Conservation (phyloP, 75 land plant species). For the Pinus taeda region DNA sequence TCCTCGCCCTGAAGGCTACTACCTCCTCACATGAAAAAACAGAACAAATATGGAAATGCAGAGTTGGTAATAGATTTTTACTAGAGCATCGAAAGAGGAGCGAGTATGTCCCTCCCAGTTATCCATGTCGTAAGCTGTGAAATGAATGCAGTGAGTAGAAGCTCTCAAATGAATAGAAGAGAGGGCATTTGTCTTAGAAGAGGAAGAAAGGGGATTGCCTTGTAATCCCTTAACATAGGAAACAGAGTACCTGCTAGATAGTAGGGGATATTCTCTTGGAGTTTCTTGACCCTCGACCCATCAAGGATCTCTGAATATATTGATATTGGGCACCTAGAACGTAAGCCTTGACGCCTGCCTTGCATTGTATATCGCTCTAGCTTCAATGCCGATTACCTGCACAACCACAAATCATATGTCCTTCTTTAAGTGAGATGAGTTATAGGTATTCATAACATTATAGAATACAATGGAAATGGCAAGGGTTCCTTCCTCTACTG, state of each 20-base stretch:
- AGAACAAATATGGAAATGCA: no score
- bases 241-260: slow-evolving; percentile 59
- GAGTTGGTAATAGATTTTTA: slow-evolving; percentile 8
- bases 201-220: slow-evolving; percentile 25
- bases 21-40: no score
- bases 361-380: slow-evolving; percentile 80
- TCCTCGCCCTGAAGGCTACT: no score
- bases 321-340: slow-evolving; percentile 94
- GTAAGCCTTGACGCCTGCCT: slow-evolving; percentile 82
- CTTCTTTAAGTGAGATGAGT: no score
- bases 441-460: no score
- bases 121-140: slow-evolving; percentile 96
- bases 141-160: slow-evolving; percentile 98
- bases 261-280: slow-evolving; percentile 86
- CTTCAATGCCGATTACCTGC: slow-evolving; percentile 67
- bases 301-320: slow-evolving; percentile 93
- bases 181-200: not conserved
- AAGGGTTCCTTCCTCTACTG: no score
- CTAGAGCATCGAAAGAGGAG: slow-evolving; percentile 70
- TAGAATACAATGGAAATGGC: no score
- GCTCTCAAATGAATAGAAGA: slow-evolving; percentile 32
- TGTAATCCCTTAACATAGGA: slow-evolving; percentile 81
- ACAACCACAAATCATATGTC: not conserved
- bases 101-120: slow-evolving; percentile 73
- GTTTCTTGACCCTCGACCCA: slow-evolving; percentile 99